Percentiles rank a stretch among this genome's conserved stretches.
These are phyloP conservation scores for Aristolochia fimbriata DNA, from an alignment of 164 flowering plant genomes.

Conservation along the genomic window DNA sequence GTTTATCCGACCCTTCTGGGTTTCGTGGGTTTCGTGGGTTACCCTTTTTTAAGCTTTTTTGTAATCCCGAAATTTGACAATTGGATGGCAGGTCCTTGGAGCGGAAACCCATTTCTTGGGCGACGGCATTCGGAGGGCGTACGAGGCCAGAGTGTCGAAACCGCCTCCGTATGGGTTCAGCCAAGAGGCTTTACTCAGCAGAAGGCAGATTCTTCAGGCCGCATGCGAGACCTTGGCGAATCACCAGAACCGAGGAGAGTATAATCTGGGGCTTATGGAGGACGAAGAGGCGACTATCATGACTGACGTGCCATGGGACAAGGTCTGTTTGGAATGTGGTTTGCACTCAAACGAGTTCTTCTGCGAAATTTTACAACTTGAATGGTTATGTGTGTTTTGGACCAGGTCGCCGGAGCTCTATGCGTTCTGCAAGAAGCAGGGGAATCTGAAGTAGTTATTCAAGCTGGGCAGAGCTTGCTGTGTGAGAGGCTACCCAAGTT, in stretches of 20 bases:
- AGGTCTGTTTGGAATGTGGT: conserved; percentile 22
- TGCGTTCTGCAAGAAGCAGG: conserved; percentile 89
- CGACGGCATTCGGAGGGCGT: conserved; percentile 78
- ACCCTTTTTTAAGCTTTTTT: neutral
- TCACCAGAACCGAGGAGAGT: conserved; percentile 53
- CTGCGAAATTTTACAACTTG: neutral
- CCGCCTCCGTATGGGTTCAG: conserved; percentile 83
- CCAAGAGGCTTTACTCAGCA: conserved; percentile 57
- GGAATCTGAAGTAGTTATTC: conserved; percentile 58
- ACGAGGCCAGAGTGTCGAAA: conserved; percentile 72
- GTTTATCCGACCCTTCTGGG: neutral
- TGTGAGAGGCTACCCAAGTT: conserved; percentile 71
- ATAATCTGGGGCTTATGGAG: conserved; percentile 63
- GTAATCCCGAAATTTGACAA: neutral
- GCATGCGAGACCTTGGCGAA: conserved; percentile 82
- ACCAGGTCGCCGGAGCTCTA: conserved; percentile 84
- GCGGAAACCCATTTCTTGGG: conserved; percentile 82
- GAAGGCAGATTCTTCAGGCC: conserved; percentile 81
- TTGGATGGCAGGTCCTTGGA: conserved; percentile 33
- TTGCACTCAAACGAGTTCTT: neutral
- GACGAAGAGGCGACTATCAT: conserved; percentile 48
- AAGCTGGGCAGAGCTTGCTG: conserved; percentile 57
- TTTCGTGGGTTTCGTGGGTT: neutral
- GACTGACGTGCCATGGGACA: conserved; percentile 83
- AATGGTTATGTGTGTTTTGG: neutral